phyloP scores from a whole-genome alignment of 2,329 filamentous ascomycete genomes.

The Penicillium sclerotigenum region DNA sequence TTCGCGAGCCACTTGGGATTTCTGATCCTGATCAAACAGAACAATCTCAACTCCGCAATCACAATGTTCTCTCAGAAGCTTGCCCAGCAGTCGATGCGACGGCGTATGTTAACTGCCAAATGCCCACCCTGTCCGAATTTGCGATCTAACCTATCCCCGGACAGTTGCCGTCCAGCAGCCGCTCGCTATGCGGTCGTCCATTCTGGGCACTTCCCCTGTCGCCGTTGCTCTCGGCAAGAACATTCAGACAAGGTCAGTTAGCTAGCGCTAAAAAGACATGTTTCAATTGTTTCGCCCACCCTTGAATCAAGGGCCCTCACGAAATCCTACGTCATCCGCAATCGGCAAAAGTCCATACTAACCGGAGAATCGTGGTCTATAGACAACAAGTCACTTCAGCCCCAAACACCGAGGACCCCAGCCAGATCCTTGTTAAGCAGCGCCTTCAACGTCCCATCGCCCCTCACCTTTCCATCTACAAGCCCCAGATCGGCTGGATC shows the following conservation, averaged over 20 bases:
- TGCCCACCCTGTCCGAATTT: constrained; percentile 13
- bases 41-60: constrained; percentile 12
- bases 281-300: not conserved
- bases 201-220: constrained; percentile 45
- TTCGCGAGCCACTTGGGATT: constrained; percentile 24
- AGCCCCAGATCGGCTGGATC: constrained; percentile 81
- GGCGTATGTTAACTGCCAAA: constrained; percentile 40
- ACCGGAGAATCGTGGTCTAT: constrained; percentile 11
- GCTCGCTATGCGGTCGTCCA: constrained; percentile 41
- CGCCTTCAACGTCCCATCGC: constrained; percentile 77
- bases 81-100: constrained; percentile 48
- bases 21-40: constrained; percentile 18
- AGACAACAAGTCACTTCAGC: constrained; percentile 34
- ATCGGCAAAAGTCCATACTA: constrained; percentile 13
- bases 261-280: not conserved
- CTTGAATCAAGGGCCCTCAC: not conserved
- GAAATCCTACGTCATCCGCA: constrained; percentile 30
- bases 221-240: constrained; percentile 44
- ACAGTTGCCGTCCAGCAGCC: constrained; percentile 47
- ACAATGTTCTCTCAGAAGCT: constrained; percentile 50
- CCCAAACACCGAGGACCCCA: constrained; percentile 34
- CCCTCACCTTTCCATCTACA: constrained; percentile 84
- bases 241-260: constrained; percentile 45
- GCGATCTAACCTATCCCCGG: constrained; percentile 21
- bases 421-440: constrained; percentile 70